Percentiles rank a stretch among this genome's conserved stretches.
phyloP scores from a whole-genome alignment of 345 rosid genomes.

The Firmiana major region DNA sequence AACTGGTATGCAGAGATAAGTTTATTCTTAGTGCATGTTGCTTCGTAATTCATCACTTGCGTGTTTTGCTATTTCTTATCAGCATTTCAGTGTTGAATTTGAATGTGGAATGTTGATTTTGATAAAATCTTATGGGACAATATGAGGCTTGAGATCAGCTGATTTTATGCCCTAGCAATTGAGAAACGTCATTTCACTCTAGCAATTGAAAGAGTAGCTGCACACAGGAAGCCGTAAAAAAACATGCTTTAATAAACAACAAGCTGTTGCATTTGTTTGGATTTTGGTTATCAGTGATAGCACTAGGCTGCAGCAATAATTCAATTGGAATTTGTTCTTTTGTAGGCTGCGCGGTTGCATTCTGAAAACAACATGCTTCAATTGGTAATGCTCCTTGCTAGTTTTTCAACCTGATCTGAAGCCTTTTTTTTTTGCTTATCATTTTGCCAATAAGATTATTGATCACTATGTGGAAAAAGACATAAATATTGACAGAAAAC shows the following conservation, averaged over 20 bases:
- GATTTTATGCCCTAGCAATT: not conserved
- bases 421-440: not conserved
- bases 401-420: conserved; percentile 11
- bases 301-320: not conserved
- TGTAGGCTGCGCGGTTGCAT: conserved; percentile 54
- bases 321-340: conserved; percentile 8
- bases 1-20: conserved; percentile 33
- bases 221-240: not conserved
- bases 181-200: not conserved
- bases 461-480: not conserved
- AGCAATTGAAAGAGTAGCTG: not conserved
- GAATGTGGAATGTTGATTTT: not conserved
- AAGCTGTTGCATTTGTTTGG: not conserved
- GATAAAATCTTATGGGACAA: not conserved
- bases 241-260: not conserved
- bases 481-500: not conserved
- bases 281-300: not conserved
- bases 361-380: conserved; percentile 80
- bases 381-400: conserved; percentile 51
- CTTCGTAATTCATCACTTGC: not conserved
- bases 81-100: not conserved
- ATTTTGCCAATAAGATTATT: conserved; percentile 2
- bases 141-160: not conserved
- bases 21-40: not conserved
- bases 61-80: not conserved